Conservation (phyloP, 768 basidiomycete species). For the Termitomyces eurrhizus region DNA sequence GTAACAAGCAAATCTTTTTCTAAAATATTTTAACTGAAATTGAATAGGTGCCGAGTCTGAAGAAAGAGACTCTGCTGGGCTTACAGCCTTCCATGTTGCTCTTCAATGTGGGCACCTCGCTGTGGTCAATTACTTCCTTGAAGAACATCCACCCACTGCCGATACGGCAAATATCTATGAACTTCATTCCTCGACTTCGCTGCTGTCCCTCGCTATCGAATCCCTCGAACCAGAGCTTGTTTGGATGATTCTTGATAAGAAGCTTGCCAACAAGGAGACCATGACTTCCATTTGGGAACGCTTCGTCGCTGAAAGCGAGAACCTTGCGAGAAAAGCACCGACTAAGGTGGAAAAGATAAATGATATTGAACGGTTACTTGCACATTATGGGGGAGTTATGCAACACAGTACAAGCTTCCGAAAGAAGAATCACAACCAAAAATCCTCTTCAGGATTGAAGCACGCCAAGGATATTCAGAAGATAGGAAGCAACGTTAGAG, state of each 20-base stretch:
- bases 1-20: constrained; percentile 23
- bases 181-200: constrained; percentile 33
- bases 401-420: constrained; percentile 20
- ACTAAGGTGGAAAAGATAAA: constrained; percentile 32
- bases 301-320: constrained; percentile 32
- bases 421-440: not conserved
- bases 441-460: not conserved
- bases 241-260: constrained; percentile 58
- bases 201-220: constrained; percentile 54
- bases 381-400: constrained; percentile 46
- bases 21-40: constrained; percentile 13
- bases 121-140: constrained; percentile 58
- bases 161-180: constrained; percentile 51
- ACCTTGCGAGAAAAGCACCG: constrained; percentile 19
- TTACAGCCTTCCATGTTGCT: constrained; percentile 67
- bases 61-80: constrained; percentile 54
- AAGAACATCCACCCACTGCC: constrained; percentile 52
- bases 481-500: not conserved
- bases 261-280: constrained; percentile 45
- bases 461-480: not conserved
- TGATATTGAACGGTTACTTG: constrained; percentile 52
- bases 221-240: constrained; percentile 62
- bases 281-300: constrained; percentile 49
- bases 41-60: constrained; percentile 65
- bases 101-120: constrained; percentile 47